A percentile compares a stretch with the other conserved stretches of the same genome.
Evolutionary conservation across 2,329 filamentous ascomycete genomes (phyloP).

Genomic region (Saccharata proteae): DNA sequence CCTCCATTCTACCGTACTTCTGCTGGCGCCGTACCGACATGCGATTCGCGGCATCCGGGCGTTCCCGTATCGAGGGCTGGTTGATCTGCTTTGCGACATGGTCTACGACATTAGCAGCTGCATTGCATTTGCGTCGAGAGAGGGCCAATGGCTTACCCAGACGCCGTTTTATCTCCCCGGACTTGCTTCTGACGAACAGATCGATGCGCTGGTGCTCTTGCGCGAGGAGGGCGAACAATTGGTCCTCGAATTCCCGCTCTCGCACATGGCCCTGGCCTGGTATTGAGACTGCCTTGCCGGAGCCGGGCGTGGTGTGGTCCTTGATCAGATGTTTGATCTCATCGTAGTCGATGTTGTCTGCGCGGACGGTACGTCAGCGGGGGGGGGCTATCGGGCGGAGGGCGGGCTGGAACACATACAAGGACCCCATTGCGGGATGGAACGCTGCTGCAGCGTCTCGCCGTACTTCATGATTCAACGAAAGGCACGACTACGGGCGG

Average conservation of each 20-base stretch:
- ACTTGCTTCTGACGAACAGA: conserved; percentile 69
- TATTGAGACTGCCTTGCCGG: conserved; percentile 59
- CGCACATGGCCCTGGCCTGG: conserved; percentile 49
- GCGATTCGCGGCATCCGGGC: conserved; percentile 9
- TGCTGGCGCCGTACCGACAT: conserved; percentile 35
- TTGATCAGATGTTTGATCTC: conserved; percentile 79
- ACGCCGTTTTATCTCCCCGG: conserved; percentile 61
- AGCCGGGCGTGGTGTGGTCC: conserved; percentile 58
- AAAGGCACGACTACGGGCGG: neutral
- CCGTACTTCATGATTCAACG: conserved; percentile 58
- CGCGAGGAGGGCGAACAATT: conserved; percentile 59
- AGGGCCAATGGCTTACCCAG: conserved; percentile 40
- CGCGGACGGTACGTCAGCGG: conserved; percentile 10
- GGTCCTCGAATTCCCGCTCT: conserved; percentile 55
- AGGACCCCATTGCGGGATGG: conserved; percentile 70
- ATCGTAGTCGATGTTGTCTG: conserved; percentile 84
- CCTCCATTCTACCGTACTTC: conserved; percentile 38
- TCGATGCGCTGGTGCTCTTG: conserved; percentile 66
- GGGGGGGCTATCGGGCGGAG: neutral
- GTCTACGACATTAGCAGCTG: conserved; percentile 11
- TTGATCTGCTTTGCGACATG: conserved; percentile 28
- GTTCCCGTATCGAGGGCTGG: conserved; percentile 16
- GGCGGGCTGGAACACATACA: conserved; percentile 36
- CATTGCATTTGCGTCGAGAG: conserved; percentile 26
- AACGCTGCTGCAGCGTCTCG: conserved; percentile 59